Conservation (phyloP, 257 asterid species). For the Scutellaria galericulata region DNA sequence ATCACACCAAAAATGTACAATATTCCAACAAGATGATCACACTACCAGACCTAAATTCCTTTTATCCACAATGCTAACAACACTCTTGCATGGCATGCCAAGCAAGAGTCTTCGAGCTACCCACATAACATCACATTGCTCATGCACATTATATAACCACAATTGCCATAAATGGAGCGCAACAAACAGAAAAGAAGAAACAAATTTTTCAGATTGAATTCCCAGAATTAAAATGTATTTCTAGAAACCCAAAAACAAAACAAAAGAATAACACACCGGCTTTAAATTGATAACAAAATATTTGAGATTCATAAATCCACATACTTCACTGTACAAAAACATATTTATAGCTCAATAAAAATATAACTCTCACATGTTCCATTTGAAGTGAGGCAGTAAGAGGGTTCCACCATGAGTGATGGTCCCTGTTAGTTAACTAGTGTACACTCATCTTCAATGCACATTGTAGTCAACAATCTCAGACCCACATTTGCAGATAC, state of each 20-base stretch:
- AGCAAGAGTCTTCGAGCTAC: neutral
- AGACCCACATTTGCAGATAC: conserved; percentile 15
- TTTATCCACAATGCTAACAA: conserved; percentile 9
- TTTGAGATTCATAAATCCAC: neutral
- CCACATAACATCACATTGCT: neutral
- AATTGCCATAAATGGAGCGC: neutral
- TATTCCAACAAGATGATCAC: neutral
- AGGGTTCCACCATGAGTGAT: neutral
- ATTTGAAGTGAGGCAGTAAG: conserved; percentile 6
- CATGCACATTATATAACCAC: neutral
- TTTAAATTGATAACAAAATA: neutral
- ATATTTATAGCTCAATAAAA: neutral
- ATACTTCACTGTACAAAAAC: conserved; percentile 4
- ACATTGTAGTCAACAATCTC: conserved; percentile 29
- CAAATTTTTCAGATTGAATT: neutral
- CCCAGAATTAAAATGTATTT: neutral
- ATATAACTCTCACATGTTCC: neutral
- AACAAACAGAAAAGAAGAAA: neutral
- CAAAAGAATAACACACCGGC: neutral
- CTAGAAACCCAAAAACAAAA: neutral
- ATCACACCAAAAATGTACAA: neutral
- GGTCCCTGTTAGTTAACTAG: conserved; percentile 19
- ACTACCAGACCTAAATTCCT: neutral
- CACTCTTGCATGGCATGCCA: neutral
- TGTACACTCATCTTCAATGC: conserved; percentile 8